Base-by-base conservation (phyloP, 352 stramenopile species). In the Phytophthora lateralis region DNA sequence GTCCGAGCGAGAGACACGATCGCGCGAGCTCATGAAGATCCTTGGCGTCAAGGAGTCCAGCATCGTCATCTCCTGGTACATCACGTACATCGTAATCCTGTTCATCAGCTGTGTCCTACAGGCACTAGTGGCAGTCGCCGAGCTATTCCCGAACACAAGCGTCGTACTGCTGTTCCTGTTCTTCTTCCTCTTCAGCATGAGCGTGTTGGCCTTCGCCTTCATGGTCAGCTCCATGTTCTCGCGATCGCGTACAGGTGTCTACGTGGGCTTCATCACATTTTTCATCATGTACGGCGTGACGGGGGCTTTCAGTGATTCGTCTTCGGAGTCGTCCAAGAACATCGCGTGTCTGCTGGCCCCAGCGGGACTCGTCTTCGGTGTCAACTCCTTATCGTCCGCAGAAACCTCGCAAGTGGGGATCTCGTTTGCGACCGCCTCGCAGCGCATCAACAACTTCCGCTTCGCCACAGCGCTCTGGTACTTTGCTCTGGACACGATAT, bases 401-500 rank as follows among this genome's bases (percentile, higher is more conserved):
- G 88, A 95, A 32, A 64, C 73, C 2, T 69, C 70, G 0, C 66
- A 68, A 2, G 57, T 80, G 2, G 80, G 80, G 0, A 64, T 92
- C 46, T 74, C 59, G 8, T 49, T 72, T 29, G 44, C 43, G n/a
- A 92, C 82, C 39, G 67, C 70, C 47, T 60, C 63, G 21, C 38
- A 72, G 10, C 67, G 62, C 24, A 82, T 81, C 53, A 52, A 67
- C 7, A 67, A 59, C 15, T 69, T 67, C 12, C 46, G 54, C 10
- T 80, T 87, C 35, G 56, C 54, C 15, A 80, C 48, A 4, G 54
- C 55, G 12, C 54, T 97, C 7, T 35, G 41, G 24, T 90, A 94
- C 45, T 75, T 98, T 44, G 42, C 88, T 2, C 44, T 97, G 6
- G 91, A 98, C 58, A 75, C 75, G 20, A 57, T 96, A 21, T 18